Evolutionary conservation across 2,329 filamentous ascomycete species (phyloP).

Genomic region (Rutstroemia sp.): DNA sequence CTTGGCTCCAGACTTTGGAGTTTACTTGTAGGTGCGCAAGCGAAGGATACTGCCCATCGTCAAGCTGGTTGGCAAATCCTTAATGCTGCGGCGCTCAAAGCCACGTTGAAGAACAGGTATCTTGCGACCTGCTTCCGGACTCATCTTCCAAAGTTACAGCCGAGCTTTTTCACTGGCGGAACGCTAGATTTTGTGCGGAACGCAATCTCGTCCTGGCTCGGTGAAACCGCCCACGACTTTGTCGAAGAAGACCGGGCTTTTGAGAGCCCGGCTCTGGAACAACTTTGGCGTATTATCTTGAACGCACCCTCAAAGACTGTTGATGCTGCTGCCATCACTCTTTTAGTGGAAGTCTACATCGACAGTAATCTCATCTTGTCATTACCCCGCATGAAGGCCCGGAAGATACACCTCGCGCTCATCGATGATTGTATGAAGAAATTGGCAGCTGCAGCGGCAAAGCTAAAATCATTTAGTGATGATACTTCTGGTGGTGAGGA

Average conservation of each 20-base stretch:
- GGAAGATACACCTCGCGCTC: constrained; percentile 58
- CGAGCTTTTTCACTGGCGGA: constrained; percentile 51
- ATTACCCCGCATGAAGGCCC: constrained; percentile 43
- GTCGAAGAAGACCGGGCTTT: constrained; percentile 46
- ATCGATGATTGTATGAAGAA: constrained; percentile 68
- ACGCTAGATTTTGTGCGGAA: constrained; percentile 56
- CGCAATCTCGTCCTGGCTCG: constrained; percentile 40
- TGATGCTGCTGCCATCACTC: constrained; percentile 59
- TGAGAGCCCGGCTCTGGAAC: constrained; percentile 51
- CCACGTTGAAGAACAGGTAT: constrained; percentile 46
- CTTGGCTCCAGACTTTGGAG: constrained; percentile 64
- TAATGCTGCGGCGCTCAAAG: constrained; percentile 38
- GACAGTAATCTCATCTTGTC: constrained; percentile 43
- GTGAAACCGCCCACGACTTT: constrained; percentile 39
- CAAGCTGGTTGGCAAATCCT: constrained; percentile 64
- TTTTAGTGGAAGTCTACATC: constrained; percentile 69
- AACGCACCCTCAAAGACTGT: constrained; percentile 58
- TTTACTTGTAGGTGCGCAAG: constrained; percentile 58
- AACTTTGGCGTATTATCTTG: constrained; percentile 79
- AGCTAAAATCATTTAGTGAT: constrained; percentile 43
- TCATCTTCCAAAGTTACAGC: constrained; percentile 50
- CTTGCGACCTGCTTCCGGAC: constrained; percentile 44
- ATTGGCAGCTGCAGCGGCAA: constrained; percentile 54
- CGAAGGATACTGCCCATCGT: constrained; percentile 52
- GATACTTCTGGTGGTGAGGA: constrained; percentile 38